phyloP scores from a whole-genome alignment of 192 early-diverging fungal species.

The Linnemannia elongata region DNA sequence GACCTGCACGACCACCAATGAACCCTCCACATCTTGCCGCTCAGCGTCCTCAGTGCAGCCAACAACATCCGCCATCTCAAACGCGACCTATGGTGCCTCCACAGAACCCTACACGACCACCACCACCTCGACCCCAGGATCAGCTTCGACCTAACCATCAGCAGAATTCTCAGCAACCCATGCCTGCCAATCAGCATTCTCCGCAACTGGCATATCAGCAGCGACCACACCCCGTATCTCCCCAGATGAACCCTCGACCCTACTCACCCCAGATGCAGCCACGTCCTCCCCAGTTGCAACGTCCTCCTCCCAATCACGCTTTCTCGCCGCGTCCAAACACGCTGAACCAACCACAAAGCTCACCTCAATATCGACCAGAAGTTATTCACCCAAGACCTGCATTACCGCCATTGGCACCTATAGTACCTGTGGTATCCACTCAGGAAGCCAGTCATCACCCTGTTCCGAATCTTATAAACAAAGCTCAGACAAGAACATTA shows the following conservation, averaged over 20 bases:
- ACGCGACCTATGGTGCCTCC: background rate
- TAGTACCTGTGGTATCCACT: background rate
- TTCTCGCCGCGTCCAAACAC: background rate
- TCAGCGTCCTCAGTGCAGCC: background rate
- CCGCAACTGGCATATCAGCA: conserved; percentile 4
- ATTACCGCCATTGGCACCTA: background rate
- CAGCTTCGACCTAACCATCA: background rate
- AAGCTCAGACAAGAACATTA: background rate
- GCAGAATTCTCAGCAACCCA: conserved; percentile 4
- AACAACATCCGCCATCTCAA: background rate
- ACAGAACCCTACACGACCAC: background rate
- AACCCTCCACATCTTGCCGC: background rate
- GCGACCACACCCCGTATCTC: background rate
- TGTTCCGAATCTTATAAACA: background rate
- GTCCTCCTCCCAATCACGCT: background rate
- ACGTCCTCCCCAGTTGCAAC: background rate
- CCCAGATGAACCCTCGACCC: background rate
- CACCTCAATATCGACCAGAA: background rate
- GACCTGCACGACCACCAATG: background rate
- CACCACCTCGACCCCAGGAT: conserved; percentile 3
- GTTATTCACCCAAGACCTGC: background rate
- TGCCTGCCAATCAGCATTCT: background rate
- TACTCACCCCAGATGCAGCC: background rate
- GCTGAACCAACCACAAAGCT: background rate
- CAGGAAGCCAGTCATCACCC: background rate